Percentiles rank a stretch among this genome's conserved stretches.
Evolutionary conservation across 2,329 filamentous ascomycete species (phyloP).

Genomic region (Fonsecaea pedrosoi): DNA sequence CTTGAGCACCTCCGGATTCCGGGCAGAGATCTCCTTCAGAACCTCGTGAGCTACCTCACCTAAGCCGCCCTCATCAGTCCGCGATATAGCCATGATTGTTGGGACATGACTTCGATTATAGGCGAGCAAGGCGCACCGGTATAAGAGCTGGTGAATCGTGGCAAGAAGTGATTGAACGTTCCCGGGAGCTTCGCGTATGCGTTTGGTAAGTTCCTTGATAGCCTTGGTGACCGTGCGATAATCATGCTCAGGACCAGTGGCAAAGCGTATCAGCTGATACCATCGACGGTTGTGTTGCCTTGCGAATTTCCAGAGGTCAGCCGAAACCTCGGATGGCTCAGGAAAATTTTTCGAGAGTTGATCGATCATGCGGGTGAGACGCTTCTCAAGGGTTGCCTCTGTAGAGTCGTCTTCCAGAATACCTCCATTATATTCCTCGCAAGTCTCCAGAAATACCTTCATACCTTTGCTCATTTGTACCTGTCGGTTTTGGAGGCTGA

Average conservation of each 20-base stretch:
- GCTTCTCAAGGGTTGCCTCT: slow-evolving; percentile 69
- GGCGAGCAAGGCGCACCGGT: slow-evolving; percentile 80
- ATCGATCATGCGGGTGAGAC: slow-evolving; percentile 74
- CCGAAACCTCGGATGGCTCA: slow-evolving; percentile 72
- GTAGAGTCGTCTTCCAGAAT: slow-evolving; percentile 74
- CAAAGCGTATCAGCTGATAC: slow-evolving; percentile 87
- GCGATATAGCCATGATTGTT: slow-evolving; percentile 84
- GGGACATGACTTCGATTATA: slow-evolving; percentile 95
- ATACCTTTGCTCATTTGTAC: slow-evolving; percentile 75
- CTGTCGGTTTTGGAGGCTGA: slow-evolving; percentile 81
- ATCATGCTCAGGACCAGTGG: slow-evolving; percentile 83
- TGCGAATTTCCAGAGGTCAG: slow-evolving; percentile 87
- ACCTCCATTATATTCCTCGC: slow-evolving; percentile 88
- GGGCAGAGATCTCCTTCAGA: slow-evolving; percentile 87
- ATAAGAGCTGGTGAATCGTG: slow-evolving; percentile 80
- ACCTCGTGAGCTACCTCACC: slow-evolving; percentile 83
- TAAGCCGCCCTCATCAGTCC: slow-evolving; percentile 79
- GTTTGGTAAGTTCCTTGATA: slow-evolving; percentile 85
- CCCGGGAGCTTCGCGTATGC: slow-evolving; percentile 71
- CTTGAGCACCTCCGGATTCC: slow-evolving; percentile 88
- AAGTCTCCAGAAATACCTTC: slow-evolving; percentile 78
- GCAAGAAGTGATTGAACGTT: slow-evolving; percentile 66
- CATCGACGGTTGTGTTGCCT: slow-evolving; percentile 87
- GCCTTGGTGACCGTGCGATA: slow-evolving; percentile 90
- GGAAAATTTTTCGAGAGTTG: slow-evolving; percentile 78